phyloP scores from a whole-genome alignment of 257 asterid species.

The Solanum sejunctum region DNA sequence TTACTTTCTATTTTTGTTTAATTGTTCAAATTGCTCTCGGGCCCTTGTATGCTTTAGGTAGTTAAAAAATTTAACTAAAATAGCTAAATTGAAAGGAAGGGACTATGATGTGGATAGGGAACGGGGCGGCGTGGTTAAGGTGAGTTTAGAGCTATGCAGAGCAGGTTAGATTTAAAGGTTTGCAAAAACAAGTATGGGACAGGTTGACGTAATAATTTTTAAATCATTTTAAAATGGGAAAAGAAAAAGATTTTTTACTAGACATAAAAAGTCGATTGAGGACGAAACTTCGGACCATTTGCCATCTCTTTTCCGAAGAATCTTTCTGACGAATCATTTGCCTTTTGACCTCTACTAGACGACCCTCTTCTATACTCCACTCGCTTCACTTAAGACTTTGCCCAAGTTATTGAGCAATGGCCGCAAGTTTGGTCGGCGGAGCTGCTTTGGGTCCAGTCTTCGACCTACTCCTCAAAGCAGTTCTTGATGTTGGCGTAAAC shows the following conservation, averaged over 20 bases:
- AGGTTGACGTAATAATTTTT: too few species aligned
- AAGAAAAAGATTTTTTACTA: neutral
- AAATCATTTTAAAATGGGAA: neutral
- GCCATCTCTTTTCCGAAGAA: neutral
- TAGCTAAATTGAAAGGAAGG: neutral
- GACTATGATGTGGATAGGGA: neutral
- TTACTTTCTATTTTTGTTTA: neutral
- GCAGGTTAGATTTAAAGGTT: too few species aligned
- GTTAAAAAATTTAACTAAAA: neutral
- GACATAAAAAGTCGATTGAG: neutral
- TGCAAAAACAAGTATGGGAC: too few species aligned
- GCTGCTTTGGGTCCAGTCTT: slow-evolving; percentile 5
- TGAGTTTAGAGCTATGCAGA: too few species aligned
- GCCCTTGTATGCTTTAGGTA: neutral
- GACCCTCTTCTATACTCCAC: neutral
- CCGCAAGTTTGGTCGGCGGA: neutral
- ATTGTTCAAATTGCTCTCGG: neutral
- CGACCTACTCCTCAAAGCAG: neutral
- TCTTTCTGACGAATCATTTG: neutral
- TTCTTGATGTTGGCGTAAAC: neutral
- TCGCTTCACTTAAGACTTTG: too few species aligned
- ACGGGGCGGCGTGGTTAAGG: too few species aligned
- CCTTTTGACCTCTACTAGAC: neutral
- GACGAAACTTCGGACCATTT: neutral
- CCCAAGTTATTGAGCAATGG: neutral